A percentile compares a stretch with the other conserved stretches of the same genome.
These are phyloP conservation scores for Aureobasidium uvarum DNA, from an alignment of 2,329 filamentous ascomycete genomes.

Conservation along the genomic window DNA sequence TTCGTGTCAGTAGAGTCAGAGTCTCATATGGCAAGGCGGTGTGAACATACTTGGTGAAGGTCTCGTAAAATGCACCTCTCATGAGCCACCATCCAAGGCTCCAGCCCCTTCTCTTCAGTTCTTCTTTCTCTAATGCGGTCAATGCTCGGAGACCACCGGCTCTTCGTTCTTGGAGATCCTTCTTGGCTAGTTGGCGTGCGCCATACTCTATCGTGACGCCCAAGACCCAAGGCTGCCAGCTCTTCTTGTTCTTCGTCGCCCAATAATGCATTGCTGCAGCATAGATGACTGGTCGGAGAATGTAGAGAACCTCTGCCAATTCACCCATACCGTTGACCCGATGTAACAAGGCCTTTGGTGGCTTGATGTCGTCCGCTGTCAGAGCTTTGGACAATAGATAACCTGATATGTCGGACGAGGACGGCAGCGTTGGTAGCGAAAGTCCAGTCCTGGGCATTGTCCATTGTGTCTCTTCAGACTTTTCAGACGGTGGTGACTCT, in stretches of 20 bases:
- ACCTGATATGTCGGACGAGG: conserved; percentile 74
- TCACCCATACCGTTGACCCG: conserved; percentile 71
- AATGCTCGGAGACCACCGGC: conserved; percentile 71
- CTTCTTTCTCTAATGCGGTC: conserved; percentile 83
- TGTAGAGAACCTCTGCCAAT: conserved; percentile 85
- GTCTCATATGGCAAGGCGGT: background rate
- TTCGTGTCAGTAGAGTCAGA: conserved; percentile 32
- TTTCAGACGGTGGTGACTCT: conserved; percentile 45
- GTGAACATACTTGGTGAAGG: conserved; percentile 66
- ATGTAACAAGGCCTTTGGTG: conserved; percentile 81
- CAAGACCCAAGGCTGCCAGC: conserved; percentile 89
- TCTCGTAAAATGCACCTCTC: conserved; percentile 96
- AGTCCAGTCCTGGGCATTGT: conserved; percentile 92
- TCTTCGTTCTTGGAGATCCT: conserved; percentile 59
- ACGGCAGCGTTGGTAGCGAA: conserved; percentile 77
- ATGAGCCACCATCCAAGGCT: conserved; percentile 93
- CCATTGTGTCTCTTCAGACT: conserved; percentile 57
- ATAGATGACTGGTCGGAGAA: conserved; percentile 83
- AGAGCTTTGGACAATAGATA: conserved; percentile 89
- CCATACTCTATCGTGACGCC: conserved; percentile 83
- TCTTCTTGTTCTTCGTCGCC: conserved; percentile 69
- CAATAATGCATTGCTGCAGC: conserved; percentile 75
- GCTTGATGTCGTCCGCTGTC: conserved; percentile 95
- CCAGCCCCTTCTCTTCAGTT: conserved; percentile 85
- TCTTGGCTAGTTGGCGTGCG: conserved; percentile 77